Conservation (phyloP, 768 basidiomycete species). For the Mycena pura region DNA sequence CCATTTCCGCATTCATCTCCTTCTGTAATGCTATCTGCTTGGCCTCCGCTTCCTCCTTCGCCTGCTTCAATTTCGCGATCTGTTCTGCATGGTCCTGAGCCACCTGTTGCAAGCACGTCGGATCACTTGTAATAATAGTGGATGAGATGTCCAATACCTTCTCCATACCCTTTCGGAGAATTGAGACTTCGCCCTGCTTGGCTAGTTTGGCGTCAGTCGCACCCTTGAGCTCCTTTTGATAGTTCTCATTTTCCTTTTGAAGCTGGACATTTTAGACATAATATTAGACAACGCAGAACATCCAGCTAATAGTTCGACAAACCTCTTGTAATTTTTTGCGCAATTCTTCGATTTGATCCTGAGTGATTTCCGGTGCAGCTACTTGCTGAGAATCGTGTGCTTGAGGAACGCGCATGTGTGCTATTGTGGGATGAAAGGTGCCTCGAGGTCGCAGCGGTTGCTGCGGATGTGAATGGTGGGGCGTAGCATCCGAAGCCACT, state of each 20-base stretch:
- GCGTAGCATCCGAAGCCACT: not conserved
- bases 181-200: slow-evolving; percentile 76
- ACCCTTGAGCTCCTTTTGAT: slow-evolving; percentile 52
- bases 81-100: slow-evolving; percentile 65
- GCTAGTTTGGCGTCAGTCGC: slow-evolving; percentile 57
- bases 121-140: not conserved
- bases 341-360: slow-evolving; percentile 22
- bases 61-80: slow-evolving; percentile 59
- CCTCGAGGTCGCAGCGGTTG: slow-evolving; percentile 18
- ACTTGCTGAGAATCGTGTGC: not conserved
- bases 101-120: slow-evolving; percentile 44
- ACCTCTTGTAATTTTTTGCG: slow-evolving; percentile 57
- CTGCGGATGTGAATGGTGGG: slow-evolving; percentile 10
- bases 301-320: slow-evolving; percentile 24
- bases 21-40: slow-evolving; percentile 62
- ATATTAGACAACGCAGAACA: slow-evolving; percentile 18
- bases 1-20: slow-evolving; percentile 70
- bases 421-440: not conserved
- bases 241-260: slow-evolving; percentile 53
- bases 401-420: not conserved
- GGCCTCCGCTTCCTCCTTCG: slow-evolving; percentile 67
- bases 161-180: slow-evolving; percentile 69
- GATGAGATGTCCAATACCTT: slow-evolving; percentile 50
- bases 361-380: not conserved
- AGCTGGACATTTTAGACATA: slow-evolving; percentile 60